Evolutionary conservation across 805 yeast genomes (phyloP), one percentile per base, ranked within the genome.

Genomic region (Sugiyamaella boreocaroliniensis): DNA sequence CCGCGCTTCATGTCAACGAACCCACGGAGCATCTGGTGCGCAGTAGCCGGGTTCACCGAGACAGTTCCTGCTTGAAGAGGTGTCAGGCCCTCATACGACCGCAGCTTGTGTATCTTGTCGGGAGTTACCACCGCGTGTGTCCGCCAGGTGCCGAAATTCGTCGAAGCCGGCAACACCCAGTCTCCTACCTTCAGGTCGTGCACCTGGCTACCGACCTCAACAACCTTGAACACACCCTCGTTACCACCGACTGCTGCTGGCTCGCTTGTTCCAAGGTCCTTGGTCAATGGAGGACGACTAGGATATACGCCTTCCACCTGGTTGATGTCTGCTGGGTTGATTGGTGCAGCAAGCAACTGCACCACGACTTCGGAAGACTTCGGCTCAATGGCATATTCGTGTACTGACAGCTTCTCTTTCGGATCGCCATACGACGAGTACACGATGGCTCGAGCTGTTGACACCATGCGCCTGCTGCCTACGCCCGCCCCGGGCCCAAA

Each of bases 121-220:
- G 76, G 77, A 1, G 65, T 67, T 7, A 83, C 78, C 47, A 84
- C 65, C 9, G 86, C 83, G 59, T 85, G 87, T 2, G 92, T 80
- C 56, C 95, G 77, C 99, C 99, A 93, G 2, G 99, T 92, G 29
- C 99, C 99, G 54, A 83, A 83, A 60, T 86, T 85, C 11, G 89
- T 85, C 42, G 72, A 72, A 10, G 79, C 64, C 10, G 98, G 97
- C 44, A 92, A 78, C 40, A 83, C 88, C 90, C 95, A 89, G 67
- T 93, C 98, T 45, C 96, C 97, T 1, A 72, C 70, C 45, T 72
- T 60, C 49, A 86, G 72, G 2, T 58, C 55, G 11, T 46, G 16
- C 1, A 52, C 54, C 14, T 68, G 62, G 9, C 75, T 59, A 18
- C 96, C 96, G 9, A 79, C 78, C 50, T 82, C 80, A n/a, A 86